Percentiles rank a stretch among this genome's conserved stretches.
phyloP scores from a whole-genome alignment of 2,329 filamentous ascomycete genomes.

The Ceratocystis colombiana region DNA sequence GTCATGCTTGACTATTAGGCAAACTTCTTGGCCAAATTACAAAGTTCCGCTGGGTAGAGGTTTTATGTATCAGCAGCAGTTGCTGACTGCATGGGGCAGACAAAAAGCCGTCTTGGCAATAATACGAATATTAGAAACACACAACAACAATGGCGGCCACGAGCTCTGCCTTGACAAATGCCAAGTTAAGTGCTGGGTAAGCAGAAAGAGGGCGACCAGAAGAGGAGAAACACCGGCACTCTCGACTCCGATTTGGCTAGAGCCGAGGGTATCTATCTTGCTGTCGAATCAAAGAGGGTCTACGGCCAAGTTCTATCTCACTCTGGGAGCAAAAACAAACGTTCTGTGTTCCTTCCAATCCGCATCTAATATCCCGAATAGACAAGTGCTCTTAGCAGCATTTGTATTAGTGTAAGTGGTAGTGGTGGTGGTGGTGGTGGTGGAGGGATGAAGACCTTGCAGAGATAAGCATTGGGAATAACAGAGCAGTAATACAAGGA shows the following conservation, averaged over 20 bases:
- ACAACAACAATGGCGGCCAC: not conserved
- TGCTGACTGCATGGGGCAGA: not conserved
- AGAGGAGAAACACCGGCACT: conserved; percentile 8
- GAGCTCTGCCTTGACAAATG: not conserved
- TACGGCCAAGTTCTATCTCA: conserved; percentile 14
- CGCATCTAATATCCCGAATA: not conserved
- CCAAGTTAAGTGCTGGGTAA: not conserved
- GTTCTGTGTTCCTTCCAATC: not conserved
- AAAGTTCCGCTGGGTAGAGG: no score
- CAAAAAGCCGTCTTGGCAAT: not conserved
- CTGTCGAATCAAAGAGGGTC: not conserved
- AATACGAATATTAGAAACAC: not conserved
- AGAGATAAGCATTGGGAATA: conserved; percentile 7
- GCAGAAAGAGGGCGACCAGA: not conserved
- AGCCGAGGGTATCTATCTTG: not conserved
- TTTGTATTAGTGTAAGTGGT: not conserved
- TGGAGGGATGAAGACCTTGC: not conserved
- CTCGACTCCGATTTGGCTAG: not conserved
- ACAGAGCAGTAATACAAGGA: not conserved
- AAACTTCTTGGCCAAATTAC: no score
- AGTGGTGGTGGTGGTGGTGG: not conserved
- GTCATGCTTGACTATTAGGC: no score
- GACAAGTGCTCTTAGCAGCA: not conserved
- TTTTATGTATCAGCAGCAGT: no score
- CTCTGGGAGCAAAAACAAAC: not conserved